Conservation (phyloP, 495 filamentous ascomycete species). For the Amphirosellinia nigrospora region DNA sequence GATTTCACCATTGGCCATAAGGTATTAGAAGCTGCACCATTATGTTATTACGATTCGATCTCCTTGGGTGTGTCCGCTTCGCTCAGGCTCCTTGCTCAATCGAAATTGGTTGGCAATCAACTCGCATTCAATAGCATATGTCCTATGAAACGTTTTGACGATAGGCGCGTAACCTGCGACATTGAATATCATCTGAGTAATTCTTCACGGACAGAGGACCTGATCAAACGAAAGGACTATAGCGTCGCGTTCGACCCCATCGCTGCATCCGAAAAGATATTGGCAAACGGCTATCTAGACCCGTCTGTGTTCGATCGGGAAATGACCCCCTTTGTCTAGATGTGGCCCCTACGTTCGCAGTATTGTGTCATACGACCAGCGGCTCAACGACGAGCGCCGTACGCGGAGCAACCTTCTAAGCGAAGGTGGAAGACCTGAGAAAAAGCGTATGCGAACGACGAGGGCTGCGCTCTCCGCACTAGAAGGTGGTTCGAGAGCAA, state of each 20-base stretch:
- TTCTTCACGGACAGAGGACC: constrained; percentile 26
- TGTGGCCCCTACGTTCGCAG: constrained; percentile 79
- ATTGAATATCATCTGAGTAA: constrained; percentile 39
- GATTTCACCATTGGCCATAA: constrained; percentile 69
- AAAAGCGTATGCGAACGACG: constrained; percentile 75
- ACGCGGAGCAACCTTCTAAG: constrained; percentile 67
- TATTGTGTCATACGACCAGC: constrained; percentile 77
- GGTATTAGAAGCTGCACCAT: constrained; percentile 60
- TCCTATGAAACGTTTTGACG: constrained; percentile 33
- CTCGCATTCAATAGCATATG: background rate
- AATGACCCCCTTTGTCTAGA: constrained; percentile 68
- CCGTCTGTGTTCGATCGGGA: constrained; percentile 77
- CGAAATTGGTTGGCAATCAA: constrained; percentile 30
- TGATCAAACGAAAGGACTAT: constrained; percentile 49
- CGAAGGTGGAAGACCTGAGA: constrained; percentile 54
- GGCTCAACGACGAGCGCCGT: constrained; percentile 68
- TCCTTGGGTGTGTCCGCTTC: constrained; percentile 36
- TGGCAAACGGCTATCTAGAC: constrained; percentile 47
- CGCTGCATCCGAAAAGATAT: constrained; percentile 50
- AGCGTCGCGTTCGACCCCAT: constrained; percentile 64
- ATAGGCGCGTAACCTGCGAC: constrained; percentile 34
- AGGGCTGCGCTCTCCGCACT: constrained; percentile 80
- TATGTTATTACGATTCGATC: constrained; percentile 35
- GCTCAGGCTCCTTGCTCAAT: constrained; percentile 46
- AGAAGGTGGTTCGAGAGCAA: constrained; percentile 77